Conservation (phyloP, 108 stramenopile species). For the Nitzschia putrida region DNA sequence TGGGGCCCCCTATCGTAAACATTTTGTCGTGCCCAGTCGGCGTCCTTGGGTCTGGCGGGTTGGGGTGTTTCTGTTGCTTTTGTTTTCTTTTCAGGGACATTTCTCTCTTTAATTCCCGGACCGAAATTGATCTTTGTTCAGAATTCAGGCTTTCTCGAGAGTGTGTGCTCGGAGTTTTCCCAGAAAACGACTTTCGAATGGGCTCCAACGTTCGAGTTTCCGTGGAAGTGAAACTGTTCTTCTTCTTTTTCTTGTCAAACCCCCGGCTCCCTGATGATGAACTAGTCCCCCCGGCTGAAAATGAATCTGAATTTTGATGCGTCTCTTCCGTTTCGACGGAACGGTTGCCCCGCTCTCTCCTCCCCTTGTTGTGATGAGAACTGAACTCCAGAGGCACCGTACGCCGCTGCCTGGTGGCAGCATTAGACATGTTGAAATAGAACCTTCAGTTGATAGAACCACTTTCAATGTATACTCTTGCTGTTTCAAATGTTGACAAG, state of each 20-base stretch:
- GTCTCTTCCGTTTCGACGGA: constrained; percentile 9
- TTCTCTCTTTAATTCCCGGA: neutral
- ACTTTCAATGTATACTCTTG: too few relatives aligned
- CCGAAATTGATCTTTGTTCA: constrained; percentile 4
- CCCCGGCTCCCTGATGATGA: too few relatives aligned
- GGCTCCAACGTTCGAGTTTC: constrained; percentile 7
- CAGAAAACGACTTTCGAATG: constrained; percentile 3
- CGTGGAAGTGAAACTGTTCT: neutral
- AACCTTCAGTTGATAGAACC: too few relatives aligned
- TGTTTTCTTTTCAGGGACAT: neutral
- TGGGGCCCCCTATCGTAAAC: neutral
- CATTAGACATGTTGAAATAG: constrained; percentile 7
- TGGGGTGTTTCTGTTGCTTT: neutral
- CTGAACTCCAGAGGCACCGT: constrained; percentile 12
- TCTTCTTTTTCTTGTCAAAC: neutral
- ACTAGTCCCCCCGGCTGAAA: too few relatives aligned
- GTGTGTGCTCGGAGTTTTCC: neutral
- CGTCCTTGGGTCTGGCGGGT: constrained; percentile 3
- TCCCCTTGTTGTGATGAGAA: constrained; percentile 11
- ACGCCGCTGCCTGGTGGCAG: constrained; percentile 9
- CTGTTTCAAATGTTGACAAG: too few relatives aligned
- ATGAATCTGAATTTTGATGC: too few relatives aligned
- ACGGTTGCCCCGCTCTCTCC: neutral
- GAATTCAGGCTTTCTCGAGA: neutral
- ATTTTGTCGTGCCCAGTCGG: constrained; percentile 5